Base-by-base conservation (phyloP, 2,329 filamentous ascomycete species). In the Chalaropsis ovoidea region DNA sequence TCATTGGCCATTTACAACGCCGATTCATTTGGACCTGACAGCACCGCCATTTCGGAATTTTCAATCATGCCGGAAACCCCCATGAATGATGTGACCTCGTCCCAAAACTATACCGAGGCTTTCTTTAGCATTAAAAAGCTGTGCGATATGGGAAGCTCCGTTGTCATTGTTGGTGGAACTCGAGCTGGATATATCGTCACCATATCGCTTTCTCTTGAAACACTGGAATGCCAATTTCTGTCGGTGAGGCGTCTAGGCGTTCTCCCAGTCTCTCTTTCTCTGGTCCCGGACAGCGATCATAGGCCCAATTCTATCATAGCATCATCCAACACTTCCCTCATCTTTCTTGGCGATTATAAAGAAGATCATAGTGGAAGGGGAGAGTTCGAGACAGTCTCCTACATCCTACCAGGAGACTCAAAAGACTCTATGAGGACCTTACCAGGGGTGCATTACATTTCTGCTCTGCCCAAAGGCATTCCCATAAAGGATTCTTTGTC, bases 361-460 rank as follows among this genome's bases (percentile, higher is more conserved):
- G 65, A 68, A 42, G 61, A 62, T 19, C n/a, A 70, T 64, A 22
- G 62, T 62, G 56, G 63, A 61, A 35, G 68, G 24, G 66, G 68
- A 6, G 71, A 68, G 24, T 80, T 79, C 64, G 72, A 74, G 61
- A 71, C 73, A 1, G 81, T 77, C 67, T 72, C 76, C 13, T 75
- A 75, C 60, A 75, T 86, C 15, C 83, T 80, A 77, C 75, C 80
- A 1, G 80, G 80, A 1, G 80, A 84, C 69, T 76, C 76, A 1
- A 76, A 75, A 42, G 77, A 82, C 54, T 24, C 62, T 1, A 41
- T 60, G 24, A 27, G 41, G 31, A 27, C 47, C n/a, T 35, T 63
- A 7, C 49, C 61, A n/a, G 54, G n/a, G 15, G 47, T 65, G 10
- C 62, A 63, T 60, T 58, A 35, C 19, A n/a, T 65, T 6, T 61